Evolutionary conservation across 495 filamentous ascomycete genomes (phyloP), one percentile per base, ranked within the genome.

Genomic region (Penicillium malachiteum): DNA sequence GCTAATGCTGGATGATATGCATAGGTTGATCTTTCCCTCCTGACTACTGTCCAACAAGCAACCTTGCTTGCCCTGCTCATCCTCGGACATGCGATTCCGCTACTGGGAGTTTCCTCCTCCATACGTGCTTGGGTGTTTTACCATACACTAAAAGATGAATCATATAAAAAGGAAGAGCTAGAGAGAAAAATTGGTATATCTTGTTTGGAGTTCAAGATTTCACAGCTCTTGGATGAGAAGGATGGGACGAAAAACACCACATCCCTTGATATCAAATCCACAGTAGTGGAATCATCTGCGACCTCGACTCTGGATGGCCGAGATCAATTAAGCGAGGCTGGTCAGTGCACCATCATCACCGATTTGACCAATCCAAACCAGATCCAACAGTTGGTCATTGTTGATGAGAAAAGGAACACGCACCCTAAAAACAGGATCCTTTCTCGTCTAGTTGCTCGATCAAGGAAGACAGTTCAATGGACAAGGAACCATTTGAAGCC

Each of bases 21-120:
- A 10, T 32, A 78, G 69, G 62, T 88, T 34, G 81, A 87, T 53
- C 65, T 86, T 5, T 88, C 84, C 47, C 73, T 81, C 34, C 73
- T 95, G 58, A 92, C 43, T 13, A 32, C 82, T 3, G 85, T 86
- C 60, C 91, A 95, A 63, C 91, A 95, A 65, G 64, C 81, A 14
- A 65, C 90, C 8, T 79, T 94, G 4, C 92, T 89, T 68, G 18
- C 85, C 4, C 75, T 91, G 41, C 85, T 91, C 26, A 76, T 92
- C 40, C 65, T 91, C 11, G 90, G 90, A 3, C 86, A 87, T 50
- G 79, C 86, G 7, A 71, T 77, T 45, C 60, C 71, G 4, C 67
- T 77, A 11, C 67, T 68, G 4, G 69, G 64, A 33, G 57, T 68
- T n/a, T 60, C 72, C 14, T 59, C 69, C n/a, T 71, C 82, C 33